Evolutionary conservation across 2,329 filamentous ascomycete genomes (phyloP), one percentile per base, ranked within the genome.

Genomic region (Aspergillus glaucus): DNA sequence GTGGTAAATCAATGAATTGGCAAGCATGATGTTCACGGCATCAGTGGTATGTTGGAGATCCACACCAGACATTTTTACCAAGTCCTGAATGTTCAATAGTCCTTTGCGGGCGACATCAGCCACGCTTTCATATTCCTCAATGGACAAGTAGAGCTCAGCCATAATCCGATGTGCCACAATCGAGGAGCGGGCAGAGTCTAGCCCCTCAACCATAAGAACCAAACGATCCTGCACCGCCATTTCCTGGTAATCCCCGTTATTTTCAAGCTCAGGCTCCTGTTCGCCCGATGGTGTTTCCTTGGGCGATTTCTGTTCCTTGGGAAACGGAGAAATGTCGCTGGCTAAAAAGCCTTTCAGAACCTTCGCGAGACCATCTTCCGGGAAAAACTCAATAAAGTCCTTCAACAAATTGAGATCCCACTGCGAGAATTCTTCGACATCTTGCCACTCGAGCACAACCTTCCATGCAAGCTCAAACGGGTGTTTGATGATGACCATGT

Each of bases 401-500:
- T 85, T 79, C 21, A 98, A 72, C n/a, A 92, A 75, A 40, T 80
- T 81, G 40, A 82, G 79, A 62, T 97, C 91, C 75, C 89, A 86
- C 22, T 88, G 81, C n/a, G 78, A 74, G 43, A 93, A 79, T 43
- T 81, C 80, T 58, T 87, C 83, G 39, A 82, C 74, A 66, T 96
- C 91, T 57, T 87, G 81, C 87, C 92, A 97, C 62, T 97, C 88
- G 50, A 98, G 76, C 26, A 87, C 80, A 52, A 96, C 85, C 59
- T 89, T 86, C 94, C 94, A 98, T 0, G 93, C 93, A 14, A 94
- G 77, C 54, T 85, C 82, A 69, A 86, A 95, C 0, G 89, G 88
- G 59, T 97, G 90, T 59, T 92, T 91, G 65, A 98, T 93, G 51
- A 95, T 87, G 52, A 98, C 92, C 87, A 98, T 95, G 52, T 92